Conservation (phyloP, 768 basidiomycete genomes). For the Lactifluus hygrophoroides region DNA sequence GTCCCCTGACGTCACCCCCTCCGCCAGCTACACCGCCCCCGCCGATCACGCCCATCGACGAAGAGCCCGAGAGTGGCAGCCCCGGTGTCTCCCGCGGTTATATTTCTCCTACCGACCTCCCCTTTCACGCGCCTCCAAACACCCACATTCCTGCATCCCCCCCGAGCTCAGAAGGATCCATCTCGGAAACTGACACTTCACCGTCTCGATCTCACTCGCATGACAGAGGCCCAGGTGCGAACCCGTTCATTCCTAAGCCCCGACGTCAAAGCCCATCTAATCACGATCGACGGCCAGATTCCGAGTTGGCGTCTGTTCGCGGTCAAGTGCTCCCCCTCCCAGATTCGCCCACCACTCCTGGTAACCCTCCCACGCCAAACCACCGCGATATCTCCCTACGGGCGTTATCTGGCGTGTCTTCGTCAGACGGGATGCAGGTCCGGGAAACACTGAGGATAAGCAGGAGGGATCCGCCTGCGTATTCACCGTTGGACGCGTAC, state of each 20-base stretch:
- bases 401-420: slow-evolving; percentile 37
- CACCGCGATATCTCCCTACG: slow-evolving; percentile 74
- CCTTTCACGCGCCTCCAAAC: slow-evolving; percentile 48
- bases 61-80: slow-evolving; percentile 40
- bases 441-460: slow-evolving; percentile 25
- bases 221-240: slow-evolving; percentile 66
- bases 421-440: slow-evolving; percentile 4
- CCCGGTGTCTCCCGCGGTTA: slow-evolving; percentile 49
- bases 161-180: slow-evolving; percentile 23
- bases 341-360: slow-evolving; percentile 65
- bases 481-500: slow-evolving; percentile 83
- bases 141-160: slow-evolving; percentile 41
- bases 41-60: slow-evolving; percentile 74
- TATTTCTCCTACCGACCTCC: slow-evolving; percentile 54
- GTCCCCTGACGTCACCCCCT: slow-evolving; percentile 34
- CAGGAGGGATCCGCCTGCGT: slow-evolving; percentile 72
- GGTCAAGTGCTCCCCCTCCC: slow-evolving; percentile 50
- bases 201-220: slow-evolving; percentile 51
- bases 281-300: slow-evolving; percentile 54
- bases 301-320: slow-evolving; percentile 54
- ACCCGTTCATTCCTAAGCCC: slow-evolving; percentile 69
- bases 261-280: slow-evolving; percentile 52
- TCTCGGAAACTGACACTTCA: slow-evolving; percentile 26
- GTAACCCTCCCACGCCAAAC: slow-evolving; percentile 79
- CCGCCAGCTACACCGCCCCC: slow-evolving; percentile 45